Evolutionary conservation across 176 grass and related monocot species (phyloP).

Genomic region (Saccharum spontaneum): DNA sequence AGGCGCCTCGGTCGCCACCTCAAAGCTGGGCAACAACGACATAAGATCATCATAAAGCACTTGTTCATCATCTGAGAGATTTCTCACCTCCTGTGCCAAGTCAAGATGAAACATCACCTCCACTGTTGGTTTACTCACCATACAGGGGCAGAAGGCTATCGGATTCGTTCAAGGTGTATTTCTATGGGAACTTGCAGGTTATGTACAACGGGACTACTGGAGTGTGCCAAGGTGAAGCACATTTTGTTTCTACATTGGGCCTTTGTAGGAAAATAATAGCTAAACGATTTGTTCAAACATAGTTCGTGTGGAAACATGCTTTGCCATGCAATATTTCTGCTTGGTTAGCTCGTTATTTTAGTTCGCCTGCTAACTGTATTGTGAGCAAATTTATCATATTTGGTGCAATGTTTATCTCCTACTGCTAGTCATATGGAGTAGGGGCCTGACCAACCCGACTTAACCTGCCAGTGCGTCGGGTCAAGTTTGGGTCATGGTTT

Average conservation of each 20-base stretch:
- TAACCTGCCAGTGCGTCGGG: not conserved
- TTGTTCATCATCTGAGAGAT: not conserved
- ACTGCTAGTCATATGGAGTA: not conserved
- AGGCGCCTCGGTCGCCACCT: not conserved
- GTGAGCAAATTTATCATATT: not conserved
- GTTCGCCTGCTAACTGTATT: not conserved
- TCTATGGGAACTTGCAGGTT: not conserved
- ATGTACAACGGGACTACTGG: not conserved
- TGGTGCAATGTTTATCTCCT: not conserved
- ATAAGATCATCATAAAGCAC: not conserved
- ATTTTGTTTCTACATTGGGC: not conserved
- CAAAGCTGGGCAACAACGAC: not conserved
- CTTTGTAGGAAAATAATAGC: not conserved
- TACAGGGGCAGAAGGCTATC: not conserved
- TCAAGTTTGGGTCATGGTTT: not conserved
- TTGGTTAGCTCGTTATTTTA: not conserved
- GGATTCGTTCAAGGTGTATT: not conserved
- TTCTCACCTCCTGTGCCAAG: not conserved
- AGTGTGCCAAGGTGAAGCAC: not conserved
- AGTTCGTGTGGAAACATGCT: not conserved
- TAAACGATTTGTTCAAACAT: not conserved
- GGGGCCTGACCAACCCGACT: not conserved
- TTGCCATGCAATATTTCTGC: not conserved
- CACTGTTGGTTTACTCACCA: not conserved
- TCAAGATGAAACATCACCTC: not conserved